Conservation (phyloP, 208 protist genomes). For the Leishmania amazonensis region DNA sequence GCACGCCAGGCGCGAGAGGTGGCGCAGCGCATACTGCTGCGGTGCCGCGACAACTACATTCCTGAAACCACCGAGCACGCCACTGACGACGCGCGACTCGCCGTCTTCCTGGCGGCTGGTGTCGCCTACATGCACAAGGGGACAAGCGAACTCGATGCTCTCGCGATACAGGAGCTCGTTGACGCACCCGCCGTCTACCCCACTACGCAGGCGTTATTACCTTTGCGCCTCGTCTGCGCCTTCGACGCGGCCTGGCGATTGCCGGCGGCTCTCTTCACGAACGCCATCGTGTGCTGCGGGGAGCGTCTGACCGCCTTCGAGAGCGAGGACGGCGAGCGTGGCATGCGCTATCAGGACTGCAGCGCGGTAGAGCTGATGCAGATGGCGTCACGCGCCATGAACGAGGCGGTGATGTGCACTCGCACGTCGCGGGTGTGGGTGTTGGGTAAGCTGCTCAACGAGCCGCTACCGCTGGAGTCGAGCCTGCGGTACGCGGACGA, state of each 20-base stretch:
- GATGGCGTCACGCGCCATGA: constrained; percentile 77
- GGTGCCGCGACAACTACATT: constrained; percentile 77
- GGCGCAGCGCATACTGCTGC: constrained; percentile 72
- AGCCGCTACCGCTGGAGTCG: constrained; percentile 83
- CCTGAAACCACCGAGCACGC: constrained; percentile 28
- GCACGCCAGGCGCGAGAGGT: constrained; percentile 61
- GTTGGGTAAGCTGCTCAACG: constrained; percentile 70
- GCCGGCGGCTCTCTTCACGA: constrained; percentile 70
- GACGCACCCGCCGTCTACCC: constrained; percentile 57
- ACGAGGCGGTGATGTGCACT: constrained; percentile 69
- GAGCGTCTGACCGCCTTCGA: constrained; percentile 47
- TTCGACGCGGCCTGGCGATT: constrained; percentile 84
- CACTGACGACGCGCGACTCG: constrained; percentile 51
- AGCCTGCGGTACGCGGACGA: constrained; percentile 78
- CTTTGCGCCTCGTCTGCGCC: constrained; percentile 76
- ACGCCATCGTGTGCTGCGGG: constrained; percentile 71
- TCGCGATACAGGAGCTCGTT: constrained; percentile 57
- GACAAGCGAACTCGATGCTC: constrained; percentile 64
- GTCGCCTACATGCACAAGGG: constrained; percentile 79
- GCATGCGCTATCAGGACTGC: constrained; percentile 48
- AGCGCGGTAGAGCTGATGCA: constrained; percentile 66
- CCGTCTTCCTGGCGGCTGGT: constrained; percentile 62
- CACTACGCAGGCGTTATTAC: constrained; percentile 45
- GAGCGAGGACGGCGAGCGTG: constrained; percentile 25
- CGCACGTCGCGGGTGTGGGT: constrained; percentile 73